Evolutionary conservation across 805 yeast genomes (phyloP), one percentile per base, ranked within the genome.

Genomic region (Myxozyma kluyveri): DNA sequence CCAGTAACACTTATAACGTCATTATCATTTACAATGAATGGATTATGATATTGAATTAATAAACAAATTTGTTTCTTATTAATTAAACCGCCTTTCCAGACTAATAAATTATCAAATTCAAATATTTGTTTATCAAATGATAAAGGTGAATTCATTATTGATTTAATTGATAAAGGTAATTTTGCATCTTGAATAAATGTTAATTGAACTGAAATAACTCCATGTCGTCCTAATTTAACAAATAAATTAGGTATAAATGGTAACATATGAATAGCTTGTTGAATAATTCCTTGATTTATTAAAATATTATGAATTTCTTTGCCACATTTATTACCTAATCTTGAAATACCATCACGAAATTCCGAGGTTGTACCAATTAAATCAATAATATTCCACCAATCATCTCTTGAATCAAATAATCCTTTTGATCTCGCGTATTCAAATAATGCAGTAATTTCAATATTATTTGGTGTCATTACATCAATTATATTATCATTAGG

Each of bases 351-450:
- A 21, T 74, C 75, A 47, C 84, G 68, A 52, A 82, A 73, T 1
- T 61, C 61, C 0, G 75, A 65, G 55, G 76, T 75, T 3, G 81
- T 61, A 0, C 80, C 80, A 23, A 86, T 66, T 0, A 76, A 62
- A 60, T 88, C 95, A 12, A 88, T 66, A 1, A 81, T 71, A 1
- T 86, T 84, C 67, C 88, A 88, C 96, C 96, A 89, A 2, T 66
- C 58, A 44, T 82, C 83, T 23, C 81, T 83, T 37, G 77, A 77
- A 57, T 76, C 75, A 45, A 47, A 31, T n/a, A 65, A 65, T 7
- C 70, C 74, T 2, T 68, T 75, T 4, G 64, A 69, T 3, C 65
- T 61, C 60, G 86, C 79, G 5, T 80, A 65, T 4, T 72, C 71
- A 65, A 77, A 78, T 35, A 89, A 75, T 0, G 79, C 63, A 3